Evolutionary conservation across 208 protist species (phyloP).

Genomic region (Histomonas meleagridis): DNA sequence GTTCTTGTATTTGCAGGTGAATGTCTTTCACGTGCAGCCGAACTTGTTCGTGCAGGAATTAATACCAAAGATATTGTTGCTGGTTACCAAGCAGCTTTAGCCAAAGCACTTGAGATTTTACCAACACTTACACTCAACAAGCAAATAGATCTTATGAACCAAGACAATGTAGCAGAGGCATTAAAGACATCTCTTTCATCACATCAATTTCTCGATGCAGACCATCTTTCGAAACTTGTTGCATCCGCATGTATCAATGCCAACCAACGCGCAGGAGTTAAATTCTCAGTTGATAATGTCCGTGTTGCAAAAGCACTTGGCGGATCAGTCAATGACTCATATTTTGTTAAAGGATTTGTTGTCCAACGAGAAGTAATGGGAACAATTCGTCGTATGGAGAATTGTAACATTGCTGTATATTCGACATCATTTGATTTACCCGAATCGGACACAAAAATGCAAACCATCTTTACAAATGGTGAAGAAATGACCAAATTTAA

Average conservation of each 20-base stretch:
- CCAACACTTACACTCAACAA: conserved; percentile 56
- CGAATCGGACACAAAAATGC: conserved; percentile 83
- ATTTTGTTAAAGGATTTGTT: conserved; percentile 88
- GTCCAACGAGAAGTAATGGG: conserved; percentile 65
- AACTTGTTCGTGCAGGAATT: conserved; percentile 83
- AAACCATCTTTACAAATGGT: conserved; percentile 73
- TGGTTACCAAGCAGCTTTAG: conserved; percentile 82
- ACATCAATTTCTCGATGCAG: background rate
- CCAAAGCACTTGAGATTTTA: conserved; percentile 75
- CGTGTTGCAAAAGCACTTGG: conserved; percentile 92
- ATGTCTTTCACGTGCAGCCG: conserved; percentile 85
- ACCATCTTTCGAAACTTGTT: background rate
- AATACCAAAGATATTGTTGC: conserved; percentile 90
- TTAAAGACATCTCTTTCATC: conserved; percentile 16
- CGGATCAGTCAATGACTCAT: conserved; percentile 72
- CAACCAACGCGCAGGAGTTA: conserved; percentile 34
- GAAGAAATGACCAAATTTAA: conserved; percentile 85
- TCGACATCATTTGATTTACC: conserved; percentile 81
- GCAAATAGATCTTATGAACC: conserved; percentile 48
- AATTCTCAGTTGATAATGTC: conserved; percentile 80
- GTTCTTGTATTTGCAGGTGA: conserved; percentile 93
- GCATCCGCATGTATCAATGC: background rate
- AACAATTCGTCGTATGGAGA: conserved; percentile 69
- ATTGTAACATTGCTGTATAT: conserved; percentile 93
- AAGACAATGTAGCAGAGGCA: conserved; percentile 52